Percentiles rank a stretch among this genome's conserved stretches.
Conservation (phyloP, 148 eudicot genomes). For the Linanthus parryae region DNA sequence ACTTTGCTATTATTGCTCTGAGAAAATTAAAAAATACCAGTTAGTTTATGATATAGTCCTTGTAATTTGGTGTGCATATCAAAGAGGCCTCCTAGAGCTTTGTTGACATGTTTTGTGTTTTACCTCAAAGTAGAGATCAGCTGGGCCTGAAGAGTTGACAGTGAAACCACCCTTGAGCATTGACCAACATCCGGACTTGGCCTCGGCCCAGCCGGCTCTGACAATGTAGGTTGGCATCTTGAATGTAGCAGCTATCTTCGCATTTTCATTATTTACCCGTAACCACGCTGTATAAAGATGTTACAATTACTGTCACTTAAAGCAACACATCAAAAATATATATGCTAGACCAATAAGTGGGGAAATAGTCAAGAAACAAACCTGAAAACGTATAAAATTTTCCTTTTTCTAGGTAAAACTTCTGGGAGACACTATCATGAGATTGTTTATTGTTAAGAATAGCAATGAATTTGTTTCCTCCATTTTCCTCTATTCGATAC, state of each 20-base stretch:
- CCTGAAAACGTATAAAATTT: slow-evolving; percentile 57
- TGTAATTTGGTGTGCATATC: no score
- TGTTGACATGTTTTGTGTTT: no score
- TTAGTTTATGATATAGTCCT: no score
- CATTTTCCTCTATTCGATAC: slow-evolving; percentile 17
- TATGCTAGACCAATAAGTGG: no score
- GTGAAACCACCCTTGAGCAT: slow-evolving; percentile 70
- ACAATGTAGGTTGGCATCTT: slow-evolving; percentile 20
- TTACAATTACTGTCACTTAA: not conserved
- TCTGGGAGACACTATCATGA: no score
- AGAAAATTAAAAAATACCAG: no score
- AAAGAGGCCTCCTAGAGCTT: no score
- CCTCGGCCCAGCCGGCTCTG: slow-evolving; percentile 40
- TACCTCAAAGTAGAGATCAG: slow-evolving; percentile 49
- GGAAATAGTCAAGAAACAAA: not conserved
- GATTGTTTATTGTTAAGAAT: no score
- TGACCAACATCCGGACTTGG: slow-evolving; percentile 62
- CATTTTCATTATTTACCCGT: slow-evolving; percentile 33
- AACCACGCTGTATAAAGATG: slow-evolving; percentile 74
- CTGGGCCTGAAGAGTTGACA: slow-evolving; percentile 26
- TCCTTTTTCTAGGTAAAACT: no score
- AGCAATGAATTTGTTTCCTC: no score
- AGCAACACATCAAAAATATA: not conserved
- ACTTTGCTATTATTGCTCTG: slow-evolving; percentile 54
- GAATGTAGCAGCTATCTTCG: slow-evolving; percentile 28